These are phyloP conservation scores for Oxytropis ochrocephala DNA, from an alignment of 306 rosid species.

Conservation along the genomic window DNA sequence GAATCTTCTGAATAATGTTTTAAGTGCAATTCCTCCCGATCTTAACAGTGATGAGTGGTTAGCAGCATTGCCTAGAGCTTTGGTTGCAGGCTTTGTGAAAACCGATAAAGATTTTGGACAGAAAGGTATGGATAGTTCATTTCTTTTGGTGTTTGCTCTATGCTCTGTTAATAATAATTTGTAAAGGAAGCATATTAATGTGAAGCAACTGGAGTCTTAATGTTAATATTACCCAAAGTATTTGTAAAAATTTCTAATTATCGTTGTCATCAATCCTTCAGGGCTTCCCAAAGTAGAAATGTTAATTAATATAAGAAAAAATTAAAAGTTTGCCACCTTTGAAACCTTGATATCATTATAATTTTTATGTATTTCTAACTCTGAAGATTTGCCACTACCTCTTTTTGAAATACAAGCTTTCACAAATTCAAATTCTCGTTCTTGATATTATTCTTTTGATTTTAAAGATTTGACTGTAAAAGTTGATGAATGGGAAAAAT, in stretches of 20 bases:
- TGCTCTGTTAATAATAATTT: conserved; percentile 1
- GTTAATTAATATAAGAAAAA: background rate
- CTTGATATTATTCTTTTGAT: too few relatives aligned
- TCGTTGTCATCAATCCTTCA: background rate
- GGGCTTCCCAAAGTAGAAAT: conserved; percentile 9
- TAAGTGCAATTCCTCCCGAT: conserved; percentile 77
- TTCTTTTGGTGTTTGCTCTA: background rate
- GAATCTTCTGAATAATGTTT: conserved; percentile 73
- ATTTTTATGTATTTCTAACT: too few relatives aligned
- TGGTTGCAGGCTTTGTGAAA: conserved; percentile 98
- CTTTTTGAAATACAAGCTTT: too few relatives aligned
- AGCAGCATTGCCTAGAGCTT: conserved; percentile 92
- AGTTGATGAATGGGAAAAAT: too few relatives aligned
- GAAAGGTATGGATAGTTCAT: conserved; percentile 46
- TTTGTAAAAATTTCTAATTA: background rate
- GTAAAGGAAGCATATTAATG: conserved; percentile 6
- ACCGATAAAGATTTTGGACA: conserved; percentile 90
- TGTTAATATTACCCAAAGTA: background rate
- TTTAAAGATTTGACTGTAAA: too few relatives aligned
- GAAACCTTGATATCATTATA: conserved; percentile 1
- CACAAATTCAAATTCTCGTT: too few relatives aligned
- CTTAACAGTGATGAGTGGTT: conserved; percentile 96
- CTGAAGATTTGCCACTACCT: too few relatives aligned
- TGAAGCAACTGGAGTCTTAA: background rate
- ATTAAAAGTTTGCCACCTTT: background rate